Evolutionary conservation across 2,329 filamentous ascomycete species (phyloP).

Genomic region (Nannizziopsis barbatae): DNA sequence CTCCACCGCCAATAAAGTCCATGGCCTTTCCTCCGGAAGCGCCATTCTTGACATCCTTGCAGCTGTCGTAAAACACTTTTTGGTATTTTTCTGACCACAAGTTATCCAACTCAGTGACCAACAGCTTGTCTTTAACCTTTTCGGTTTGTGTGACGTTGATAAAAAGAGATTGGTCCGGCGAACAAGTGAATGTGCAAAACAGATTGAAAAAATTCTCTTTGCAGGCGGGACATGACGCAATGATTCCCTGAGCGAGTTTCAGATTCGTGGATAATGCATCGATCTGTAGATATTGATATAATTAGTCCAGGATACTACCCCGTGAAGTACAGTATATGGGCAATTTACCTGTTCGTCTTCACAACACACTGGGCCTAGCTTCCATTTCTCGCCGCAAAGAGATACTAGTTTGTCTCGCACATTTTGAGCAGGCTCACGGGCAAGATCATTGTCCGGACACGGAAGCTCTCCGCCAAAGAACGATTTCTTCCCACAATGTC

Average conservation of each 20-base stretch:
- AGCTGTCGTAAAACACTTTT: slow-evolving; percentile 84
- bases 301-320: background rate
- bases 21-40: slow-evolving; percentile 89
- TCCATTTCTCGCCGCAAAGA: slow-evolving; percentile 83
- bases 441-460: slow-evolving; percentile 80
- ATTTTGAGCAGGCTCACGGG: slow-evolving; percentile 59
- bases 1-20: slow-evolving; percentile 89
- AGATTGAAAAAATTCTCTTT: slow-evolving; percentile 98
- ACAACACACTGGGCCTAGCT: slow-evolving; percentile 73
- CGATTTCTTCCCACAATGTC: slow-evolving; percentile 80
- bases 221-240: slow-evolving; percentile 90
- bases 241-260: slow-evolving; percentile 74
- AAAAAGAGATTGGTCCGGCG: slow-evolving; percentile 89
- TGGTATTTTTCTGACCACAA: slow-evolving; percentile 76
- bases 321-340: slow-evolving; percentile 23
- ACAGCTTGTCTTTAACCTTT: slow-evolving; percentile 43
- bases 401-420: slow-evolving; percentile 67
- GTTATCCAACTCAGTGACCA: slow-evolving; percentile 87
- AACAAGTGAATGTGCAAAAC: slow-evolving; percentile 97
- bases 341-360: slow-evolving; percentile 55
- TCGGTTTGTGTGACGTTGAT: slow-evolving; percentile 76
- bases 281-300: slow-evolving; percentile 42
- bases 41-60: slow-evolving; percentile 97
- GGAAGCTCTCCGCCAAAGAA: slow-evolving; percentile 84
- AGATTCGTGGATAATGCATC: slow-evolving; percentile 72